These are phyloP conservation scores for Euphorbia peplus DNA, from an alignment of 345 rosid species.

Conservation along the genomic window DNA sequence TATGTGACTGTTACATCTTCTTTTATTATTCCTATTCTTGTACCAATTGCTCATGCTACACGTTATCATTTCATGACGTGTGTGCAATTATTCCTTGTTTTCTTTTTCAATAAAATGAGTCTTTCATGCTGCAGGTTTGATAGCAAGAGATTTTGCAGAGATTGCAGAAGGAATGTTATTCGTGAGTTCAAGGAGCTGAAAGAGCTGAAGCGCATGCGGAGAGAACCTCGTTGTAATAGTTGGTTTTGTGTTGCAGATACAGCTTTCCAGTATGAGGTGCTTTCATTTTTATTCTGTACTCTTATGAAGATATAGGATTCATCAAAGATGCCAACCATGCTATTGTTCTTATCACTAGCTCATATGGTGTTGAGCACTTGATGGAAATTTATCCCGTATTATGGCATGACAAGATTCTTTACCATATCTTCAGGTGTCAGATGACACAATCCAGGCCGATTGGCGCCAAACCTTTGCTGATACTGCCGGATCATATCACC, in stretches of 20 bases:
- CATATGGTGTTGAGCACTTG: neutral
- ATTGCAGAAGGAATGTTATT: slow-evolving; percentile 86
- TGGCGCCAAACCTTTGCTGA: slow-evolving; percentile 80
- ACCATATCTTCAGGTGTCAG: slow-evolving; percentile 56
- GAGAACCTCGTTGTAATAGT: slow-evolving; percentile 81
- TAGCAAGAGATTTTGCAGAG: slow-evolving; percentile 96
- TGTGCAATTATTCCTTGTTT: slow-evolving; percentile 1
- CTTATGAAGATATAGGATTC: neutral
- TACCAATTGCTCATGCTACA: slow-evolving; percentile 9
- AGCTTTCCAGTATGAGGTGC: slow-evolving; percentile 79
- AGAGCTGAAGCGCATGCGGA: slow-evolving; percentile 85
- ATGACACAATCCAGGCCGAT: slow-evolving; percentile 73
- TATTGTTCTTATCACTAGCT: slow-evolving; percentile 8
- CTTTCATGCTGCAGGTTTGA: slow-evolving; percentile 64
- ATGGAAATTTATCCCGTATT: neutral
- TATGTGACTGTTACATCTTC: neutral
- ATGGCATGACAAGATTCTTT: slow-evolving; percentile 13
- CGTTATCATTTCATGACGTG: neutral
- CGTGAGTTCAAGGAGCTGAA: slow-evolving; percentile 94
- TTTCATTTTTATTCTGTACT: slow-evolving; percentile 10
- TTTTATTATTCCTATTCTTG: neutral
- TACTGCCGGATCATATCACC: slow-evolving; percentile 65
- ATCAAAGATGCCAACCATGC: neutral
- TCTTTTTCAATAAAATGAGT: neutral
- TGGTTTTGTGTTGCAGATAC: slow-evolving; percentile 94